Evolutionary conservation across 352 stramenopile genomes (phyloP).

Genomic region (Phytophthora sp.): DNA sequence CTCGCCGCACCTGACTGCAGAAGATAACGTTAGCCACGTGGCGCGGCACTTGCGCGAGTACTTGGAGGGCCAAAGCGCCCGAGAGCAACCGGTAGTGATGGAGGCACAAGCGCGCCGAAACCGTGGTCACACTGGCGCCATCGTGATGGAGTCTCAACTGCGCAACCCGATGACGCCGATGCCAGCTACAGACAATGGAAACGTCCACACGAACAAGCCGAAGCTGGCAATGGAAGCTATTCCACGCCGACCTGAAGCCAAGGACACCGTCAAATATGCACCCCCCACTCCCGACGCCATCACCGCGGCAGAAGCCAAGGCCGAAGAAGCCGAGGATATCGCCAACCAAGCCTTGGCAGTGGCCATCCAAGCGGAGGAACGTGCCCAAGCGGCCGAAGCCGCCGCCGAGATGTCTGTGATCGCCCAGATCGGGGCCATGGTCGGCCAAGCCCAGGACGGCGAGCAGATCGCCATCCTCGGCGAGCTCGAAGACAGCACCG

Average conservation of each 20-base stretch:
- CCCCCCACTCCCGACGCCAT: not conserved
- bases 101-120: not conserved
- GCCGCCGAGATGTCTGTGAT: slow-evolving; percentile 1
- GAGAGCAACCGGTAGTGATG: not conserved
- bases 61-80: not conserved
- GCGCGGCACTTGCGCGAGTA: slow-evolving; percentile 5
- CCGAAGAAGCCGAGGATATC: slow-evolving; percentile 5
- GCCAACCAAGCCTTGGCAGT: not conserved
- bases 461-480: slow-evolving; percentile 2
- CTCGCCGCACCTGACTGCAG: not conserved
- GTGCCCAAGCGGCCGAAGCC: not conserved
- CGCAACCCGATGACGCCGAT: not conserved
- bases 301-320: slow-evolving; percentile 2
- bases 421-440: not conserved
- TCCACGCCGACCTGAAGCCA: not conserved
- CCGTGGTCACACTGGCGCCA: not conserved
- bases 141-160: not conserved
- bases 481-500: not conserved
- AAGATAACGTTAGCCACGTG: not conserved
- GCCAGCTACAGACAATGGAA: not conserved
- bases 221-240: slow-evolving; percentile 2
- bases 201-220: not conserved
- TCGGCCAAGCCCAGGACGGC: not conserved
- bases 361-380: not conserved
- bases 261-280: no score